Evolutionary conservation across 1,284 basidiomycete species (phyloP).

Genomic region (Psilocybe mexicana): DNA sequence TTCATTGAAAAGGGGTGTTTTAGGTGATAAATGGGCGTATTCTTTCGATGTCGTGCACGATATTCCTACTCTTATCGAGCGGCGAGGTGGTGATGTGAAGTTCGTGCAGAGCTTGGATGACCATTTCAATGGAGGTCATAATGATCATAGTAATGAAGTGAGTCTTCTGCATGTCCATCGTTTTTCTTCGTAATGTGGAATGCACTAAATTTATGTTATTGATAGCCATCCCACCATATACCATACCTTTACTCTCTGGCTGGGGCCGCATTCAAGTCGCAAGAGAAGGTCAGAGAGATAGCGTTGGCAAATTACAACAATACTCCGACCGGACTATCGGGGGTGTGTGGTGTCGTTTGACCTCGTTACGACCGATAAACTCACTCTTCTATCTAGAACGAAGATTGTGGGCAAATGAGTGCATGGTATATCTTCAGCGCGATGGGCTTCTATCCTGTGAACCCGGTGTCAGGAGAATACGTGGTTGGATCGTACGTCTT

Average conservation of each 20-base stretch:
- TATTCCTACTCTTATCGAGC: constrained; percentile 60
- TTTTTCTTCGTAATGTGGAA: not conserved
- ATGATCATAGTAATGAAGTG: constrained; percentile 84
- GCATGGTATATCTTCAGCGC: constrained; percentile 85
- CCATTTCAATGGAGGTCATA: constrained; percentile 81
- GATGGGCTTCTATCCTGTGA: constrained; percentile 86
- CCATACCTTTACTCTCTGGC: constrained; percentile 81
- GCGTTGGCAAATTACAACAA: constrained; percentile 67
- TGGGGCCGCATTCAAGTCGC: constrained; percentile 67
- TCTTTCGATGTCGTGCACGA: constrained; percentile 79
- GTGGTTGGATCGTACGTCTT: constrained; percentile 66
- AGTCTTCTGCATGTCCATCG: not conserved
- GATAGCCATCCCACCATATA: constrained; percentile 77
- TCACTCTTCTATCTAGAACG: constrained; percentile 55
- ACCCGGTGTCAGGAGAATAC: constrained; percentile 75
- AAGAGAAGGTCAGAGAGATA: constrained; percentile 70
- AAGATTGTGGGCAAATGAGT: constrained; percentile 89
- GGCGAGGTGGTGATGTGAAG: constrained; percentile 61
- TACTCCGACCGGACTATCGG: constrained; percentile 65
- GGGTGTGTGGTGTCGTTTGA: constrained; percentile 41
- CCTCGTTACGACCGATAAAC: not conserved
- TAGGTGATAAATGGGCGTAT: constrained; percentile 81
- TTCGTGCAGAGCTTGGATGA: constrained; percentile 74
- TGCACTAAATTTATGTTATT: not conserved
- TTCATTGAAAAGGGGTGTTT: not conserved